Conservation (phyloP, 1,284 basidiomycete genomes). For the Cryptococcus floricola region DNA sequence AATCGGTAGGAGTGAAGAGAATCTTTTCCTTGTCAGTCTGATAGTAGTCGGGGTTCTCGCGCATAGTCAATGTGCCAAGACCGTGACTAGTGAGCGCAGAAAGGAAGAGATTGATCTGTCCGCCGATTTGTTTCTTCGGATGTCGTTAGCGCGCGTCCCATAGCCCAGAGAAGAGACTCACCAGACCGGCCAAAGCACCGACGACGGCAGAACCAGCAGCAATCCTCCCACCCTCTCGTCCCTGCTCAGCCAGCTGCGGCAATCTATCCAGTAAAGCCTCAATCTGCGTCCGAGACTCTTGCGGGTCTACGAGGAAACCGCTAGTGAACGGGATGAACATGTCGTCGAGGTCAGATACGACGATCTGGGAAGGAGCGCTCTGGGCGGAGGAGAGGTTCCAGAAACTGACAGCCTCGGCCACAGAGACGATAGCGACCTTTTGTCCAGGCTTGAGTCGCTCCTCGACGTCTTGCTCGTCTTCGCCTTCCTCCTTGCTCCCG, state of each 20-base stretch:
- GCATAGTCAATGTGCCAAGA: constrained; percentile 61
- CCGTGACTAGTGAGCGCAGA: constrained; percentile 74
- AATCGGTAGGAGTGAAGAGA: constrained; percentile 70
- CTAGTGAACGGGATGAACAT: constrained; percentile 77
- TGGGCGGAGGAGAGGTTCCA: constrained; percentile 71
- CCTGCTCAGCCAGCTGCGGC: constrained; percentile 59
- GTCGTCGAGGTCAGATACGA: constrained; percentile 85
- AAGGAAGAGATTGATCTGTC: constrained; percentile 80
- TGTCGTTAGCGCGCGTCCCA: constrained; percentile 4
- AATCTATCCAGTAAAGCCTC: constrained; percentile 58
- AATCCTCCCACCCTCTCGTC: constrained; percentile 52
- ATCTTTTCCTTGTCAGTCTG: constrained; percentile 85
- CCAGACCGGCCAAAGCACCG: constrained; percentile 68
- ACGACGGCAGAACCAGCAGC: constrained; percentile 78
- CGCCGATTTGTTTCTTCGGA: constrained; percentile 70
- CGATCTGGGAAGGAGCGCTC: constrained; percentile 67
- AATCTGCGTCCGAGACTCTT: constrained; percentile 56
- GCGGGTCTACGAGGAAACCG: constrained; percentile 76
- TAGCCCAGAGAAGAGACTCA: constrained; percentile 45
- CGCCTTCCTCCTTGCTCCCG: constrained; percentile 56
- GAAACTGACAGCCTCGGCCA: constrained; percentile 79
- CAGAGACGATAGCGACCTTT: constrained; percentile 76
- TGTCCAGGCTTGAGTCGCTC: constrained; percentile 45
- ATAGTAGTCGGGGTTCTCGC: constrained; percentile 69
- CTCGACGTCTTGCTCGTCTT: constrained; percentile 23